phyloP scores from a whole-genome alignment of 1,284 basidiomycete genomes.

The Tilletia walkeri region DNA sequence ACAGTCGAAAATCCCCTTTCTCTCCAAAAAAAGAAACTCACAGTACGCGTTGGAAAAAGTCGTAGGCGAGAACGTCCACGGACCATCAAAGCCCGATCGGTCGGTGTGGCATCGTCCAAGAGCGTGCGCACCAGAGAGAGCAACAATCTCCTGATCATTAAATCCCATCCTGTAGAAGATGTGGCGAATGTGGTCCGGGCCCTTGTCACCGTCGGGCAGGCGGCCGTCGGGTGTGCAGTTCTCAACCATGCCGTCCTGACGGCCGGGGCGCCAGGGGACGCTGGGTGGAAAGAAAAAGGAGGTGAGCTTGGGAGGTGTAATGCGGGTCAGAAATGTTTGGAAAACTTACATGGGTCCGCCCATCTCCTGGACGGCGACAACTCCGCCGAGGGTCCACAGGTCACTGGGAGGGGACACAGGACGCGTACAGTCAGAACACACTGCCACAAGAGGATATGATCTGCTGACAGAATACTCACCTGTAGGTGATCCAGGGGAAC shows the following conservation, averaged over 20 bases:
- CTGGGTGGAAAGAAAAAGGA: constrained; percentile 19
- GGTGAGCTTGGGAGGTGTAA: not conserved
- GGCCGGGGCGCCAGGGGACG: constrained; percentile 57
- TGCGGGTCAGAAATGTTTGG: too few relatives aligned
- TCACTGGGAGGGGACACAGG: constrained; percentile 24
- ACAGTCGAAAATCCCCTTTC: constrained; percentile 21
- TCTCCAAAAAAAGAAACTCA: not conserved
- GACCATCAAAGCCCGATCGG: constrained; percentile 54
- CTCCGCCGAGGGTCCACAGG: constrained; percentile 58
- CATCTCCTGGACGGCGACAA: constrained; percentile 67
- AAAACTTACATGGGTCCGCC: constrained; percentile 10
- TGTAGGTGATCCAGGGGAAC: constrained; percentile 52
- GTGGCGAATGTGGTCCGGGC: constrained; percentile 78
- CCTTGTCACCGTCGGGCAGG: constrained; percentile 84
- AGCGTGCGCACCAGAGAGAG: constrained; percentile 88
- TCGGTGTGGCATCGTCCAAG: constrained; percentile 85
- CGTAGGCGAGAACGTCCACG: constrained; percentile 62
- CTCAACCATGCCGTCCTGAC: constrained; percentile 54
- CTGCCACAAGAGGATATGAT: too few relatives aligned
- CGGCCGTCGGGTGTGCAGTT: constrained; percentile 80
- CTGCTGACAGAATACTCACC: not conserved
- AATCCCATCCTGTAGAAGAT: constrained; percentile 61
- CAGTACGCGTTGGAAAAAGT: constrained; percentile 86
- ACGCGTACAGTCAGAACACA: not conserved
- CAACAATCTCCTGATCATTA: constrained; percentile 82